Conservation (phyloP, 2,329 filamentous ascomycete genomes). For the Beauveria bassiana region DNA sequence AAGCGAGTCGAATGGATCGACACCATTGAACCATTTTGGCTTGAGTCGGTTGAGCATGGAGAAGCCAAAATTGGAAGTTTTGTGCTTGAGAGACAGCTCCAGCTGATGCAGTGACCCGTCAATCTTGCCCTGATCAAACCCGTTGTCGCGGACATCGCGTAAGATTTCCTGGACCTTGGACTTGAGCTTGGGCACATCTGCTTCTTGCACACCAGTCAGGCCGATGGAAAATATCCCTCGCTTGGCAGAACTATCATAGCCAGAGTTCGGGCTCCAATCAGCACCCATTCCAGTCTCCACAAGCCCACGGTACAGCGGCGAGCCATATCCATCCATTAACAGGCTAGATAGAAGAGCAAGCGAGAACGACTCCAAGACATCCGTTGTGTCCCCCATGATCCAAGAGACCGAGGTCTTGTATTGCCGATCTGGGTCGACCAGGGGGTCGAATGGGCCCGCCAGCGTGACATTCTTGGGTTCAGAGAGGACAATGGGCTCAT, state of each 20-base stretch:
- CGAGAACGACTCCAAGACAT: conserved; percentile 84
- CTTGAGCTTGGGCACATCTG: conserved; percentile 70
- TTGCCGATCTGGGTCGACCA: conserved; percentile 79
- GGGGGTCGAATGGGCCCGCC: conserved; percentile 74
- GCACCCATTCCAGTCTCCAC: conserved; percentile 86
- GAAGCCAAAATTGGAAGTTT: conserved; percentile 92
- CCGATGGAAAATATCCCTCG: conserved; percentile 84
- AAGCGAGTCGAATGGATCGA: conserved; percentile 83
- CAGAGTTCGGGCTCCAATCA: conserved; percentile 91
- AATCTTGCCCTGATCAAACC: conserved; percentile 85
- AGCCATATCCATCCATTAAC: conserved; percentile 89
- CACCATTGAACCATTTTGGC: conserved; percentile 90
- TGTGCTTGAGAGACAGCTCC: conserved; percentile 89
- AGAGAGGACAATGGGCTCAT: conserved; percentile 64
- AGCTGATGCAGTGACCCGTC: conserved; percentile 90
- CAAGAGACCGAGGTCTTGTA: conserved; percentile 92
- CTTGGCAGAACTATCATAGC: conserved; percentile 73
- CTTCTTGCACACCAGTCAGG: conserved; percentile 78
- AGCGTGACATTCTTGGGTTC: conserved; percentile 65
- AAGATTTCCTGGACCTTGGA: conserved; percentile 66
- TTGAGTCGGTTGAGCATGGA: conserved; percentile 81
- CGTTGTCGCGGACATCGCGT: conserved; percentile 59
- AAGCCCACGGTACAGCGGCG: conserved; percentile 80
- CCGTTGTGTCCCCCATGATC: conserved; percentile 74
- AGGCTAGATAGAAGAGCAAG: conserved; percentile 74